Conservation (phyloP, 129 eudicot species). For the Chrysanthemum seticuspe region DNA sequence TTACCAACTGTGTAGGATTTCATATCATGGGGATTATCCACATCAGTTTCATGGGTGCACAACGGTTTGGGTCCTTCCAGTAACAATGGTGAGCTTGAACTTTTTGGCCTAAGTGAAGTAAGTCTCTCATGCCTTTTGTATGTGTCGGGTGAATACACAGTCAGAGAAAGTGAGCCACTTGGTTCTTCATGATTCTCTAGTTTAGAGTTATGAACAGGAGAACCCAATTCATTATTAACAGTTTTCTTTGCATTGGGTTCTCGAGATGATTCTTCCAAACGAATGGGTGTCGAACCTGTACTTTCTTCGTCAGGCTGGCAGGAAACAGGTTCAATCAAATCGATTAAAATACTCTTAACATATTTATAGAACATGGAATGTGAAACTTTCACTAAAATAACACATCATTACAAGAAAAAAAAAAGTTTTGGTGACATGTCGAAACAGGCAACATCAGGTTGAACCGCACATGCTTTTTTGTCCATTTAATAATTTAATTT, state of each 20-base stretch:
- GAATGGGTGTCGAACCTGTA: conserved; percentile 21
- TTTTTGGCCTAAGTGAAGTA: conserved; percentile 18
- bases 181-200: conserved; percentile 10
- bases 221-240: background rate
- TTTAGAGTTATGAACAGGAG: conserved; percentile 18
- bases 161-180: conserved; percentile 12
- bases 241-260: conserved; percentile 20
- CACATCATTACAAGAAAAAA: background rate
- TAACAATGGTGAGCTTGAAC: conserved; percentile 19
- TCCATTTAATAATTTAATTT: background rate
- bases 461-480: background rate
- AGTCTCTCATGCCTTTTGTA: conserved; percentile 18
- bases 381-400: conserved; percentile 4
- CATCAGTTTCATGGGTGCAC: conserved; percentile 5
- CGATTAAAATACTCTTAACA: conserved; percentile 14
- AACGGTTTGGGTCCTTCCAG: conserved; percentile 24
- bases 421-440: background rate
- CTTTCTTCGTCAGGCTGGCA: conserved; percentile 41
- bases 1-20: conserved; percentile 29
- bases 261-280: conserved; percentile 24
- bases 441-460: background rate
- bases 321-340: conserved; percentile 24
- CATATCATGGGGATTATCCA: conserved; percentile 21
- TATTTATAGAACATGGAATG: background rate
- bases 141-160: conserved; percentile 24